Conservation (phyloP, 331 rosid genomes). For the Malus hybrid region DNA sequence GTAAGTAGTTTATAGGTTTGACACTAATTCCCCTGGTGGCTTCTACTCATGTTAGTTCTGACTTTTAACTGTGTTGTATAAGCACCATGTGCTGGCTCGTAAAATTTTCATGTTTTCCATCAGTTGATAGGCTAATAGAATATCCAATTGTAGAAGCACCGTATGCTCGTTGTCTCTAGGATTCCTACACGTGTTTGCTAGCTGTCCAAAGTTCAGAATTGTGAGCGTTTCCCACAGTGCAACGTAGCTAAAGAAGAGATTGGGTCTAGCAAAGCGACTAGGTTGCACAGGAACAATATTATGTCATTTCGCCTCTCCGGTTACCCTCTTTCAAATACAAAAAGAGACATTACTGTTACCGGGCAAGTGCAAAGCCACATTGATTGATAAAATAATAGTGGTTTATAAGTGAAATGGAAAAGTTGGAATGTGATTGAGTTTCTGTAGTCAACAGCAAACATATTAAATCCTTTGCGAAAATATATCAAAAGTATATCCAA, state of each 20-base stretch:
- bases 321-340: not conserved
- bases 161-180: not conserved
- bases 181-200: not conserved
- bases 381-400: not conserved
- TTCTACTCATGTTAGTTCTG: not conserved
- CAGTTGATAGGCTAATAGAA: not conserved
- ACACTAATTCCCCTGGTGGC: not conserved
- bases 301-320: not conserved
- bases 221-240: not conserved
- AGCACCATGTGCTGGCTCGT: not conserved
- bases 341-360: not conserved
- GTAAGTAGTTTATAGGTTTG: not conserved
- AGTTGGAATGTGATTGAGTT: not conserved
- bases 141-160: not conserved
- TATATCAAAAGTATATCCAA: not conserved
- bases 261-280: not conserved
- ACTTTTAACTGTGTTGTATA: not conserved
- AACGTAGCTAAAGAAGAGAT: not conserved
- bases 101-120: too few relatives aligned
- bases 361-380: not conserved
- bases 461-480: not conserved
- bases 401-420: not conserved
- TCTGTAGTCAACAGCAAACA: not conserved
- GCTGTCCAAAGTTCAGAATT: not conserved
- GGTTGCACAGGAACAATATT: not conserved